phyloP scores from a whole-genome alignment of 2,329 filamentous ascomycete genomes.

The Aulographum hederae region DNA sequence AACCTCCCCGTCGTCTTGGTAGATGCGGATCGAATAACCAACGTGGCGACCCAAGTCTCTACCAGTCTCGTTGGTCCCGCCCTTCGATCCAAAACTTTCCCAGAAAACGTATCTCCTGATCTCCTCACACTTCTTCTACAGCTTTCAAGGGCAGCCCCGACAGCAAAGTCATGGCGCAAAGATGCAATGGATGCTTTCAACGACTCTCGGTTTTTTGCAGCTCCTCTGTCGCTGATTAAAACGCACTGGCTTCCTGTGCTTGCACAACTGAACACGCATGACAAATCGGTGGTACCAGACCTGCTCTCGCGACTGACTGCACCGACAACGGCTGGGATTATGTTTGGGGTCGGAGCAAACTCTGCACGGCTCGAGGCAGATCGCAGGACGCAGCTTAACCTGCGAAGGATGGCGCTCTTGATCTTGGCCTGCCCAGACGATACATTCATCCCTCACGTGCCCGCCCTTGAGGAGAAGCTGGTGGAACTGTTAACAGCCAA shows the following conservation, averaged over 20 bases:
- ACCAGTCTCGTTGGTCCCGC: conserved; percentile 66
- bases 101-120: conserved; percentile 58
- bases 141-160: conserved; percentile 57
- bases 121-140: conserved; percentile 59
- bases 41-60: conserved; percentile 64
- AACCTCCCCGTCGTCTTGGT: conserved; percentile 68
- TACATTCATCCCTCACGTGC: conserved; percentile 60
- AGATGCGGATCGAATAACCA: conserved; percentile 66
- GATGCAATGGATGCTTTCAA: conserved; percentile 87
- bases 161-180: conserved; percentile 82
- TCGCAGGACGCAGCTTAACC: conserved; percentile 74
- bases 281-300: conserved; percentile 79
- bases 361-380: conserved; percentile 91
- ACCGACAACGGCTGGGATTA: conserved; percentile 84
- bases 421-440: conserved; percentile 62
- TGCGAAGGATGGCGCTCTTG: conserved; percentile 65
- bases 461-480: conserved; percentile 59
- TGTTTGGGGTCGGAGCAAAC: conserved; percentile 94
- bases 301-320: conserved; percentile 60
- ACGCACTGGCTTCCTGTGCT: conserved; percentile 68
- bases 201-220: conserved; percentile 70
- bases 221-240: conserved; percentile 44
- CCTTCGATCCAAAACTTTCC: conserved; percentile 71
- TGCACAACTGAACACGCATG: conserved; percentile 64
- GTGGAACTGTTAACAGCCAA: conserved; percentile 75